phyloP scores from a whole-genome alignment of 768 basidiomycete species.

The Russula virescens region DNA sequence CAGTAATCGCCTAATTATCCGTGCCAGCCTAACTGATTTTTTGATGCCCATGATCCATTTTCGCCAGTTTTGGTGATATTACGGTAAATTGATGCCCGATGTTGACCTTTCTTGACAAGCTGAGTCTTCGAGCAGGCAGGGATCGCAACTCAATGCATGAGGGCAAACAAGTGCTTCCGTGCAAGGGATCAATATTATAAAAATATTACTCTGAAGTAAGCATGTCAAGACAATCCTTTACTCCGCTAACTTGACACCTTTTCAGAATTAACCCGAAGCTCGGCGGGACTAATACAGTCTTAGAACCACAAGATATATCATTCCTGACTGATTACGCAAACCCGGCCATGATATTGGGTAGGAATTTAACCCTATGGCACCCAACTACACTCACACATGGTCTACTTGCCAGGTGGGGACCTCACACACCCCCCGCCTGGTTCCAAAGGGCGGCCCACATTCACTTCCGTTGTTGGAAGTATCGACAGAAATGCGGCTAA shows the following conservation, averaged over 20 bases:
- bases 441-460: conserved; percentile 67
- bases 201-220: conserved; percentile 73
- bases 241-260: background rate
- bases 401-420: conserved; percentile 46
- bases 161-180: conserved; percentile 51
- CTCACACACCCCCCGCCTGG: conserved; percentile 69
- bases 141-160: conserved; percentile 76
- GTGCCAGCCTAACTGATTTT: background rate
- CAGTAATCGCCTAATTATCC: conserved; percentile 44
- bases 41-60: background rate
- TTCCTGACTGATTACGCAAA: conserved; percentile 61
- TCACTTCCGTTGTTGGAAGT: conserved; percentile 71
- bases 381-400: background rate
- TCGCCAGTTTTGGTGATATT: conserved; percentile 6
- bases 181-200: conserved; percentile 74
- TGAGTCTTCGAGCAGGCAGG: conserved; percentile 39
- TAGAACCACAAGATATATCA: conserved; percentile 56
- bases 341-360: conserved; percentile 76
- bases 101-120: background rate
- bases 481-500: conserved; percentile 70
- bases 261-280: conserved; percentile 74
- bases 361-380: background rate
- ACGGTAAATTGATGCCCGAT: background rate
- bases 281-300: conserved; percentile 75
- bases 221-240: background rate